A percentile compares a stretch with the other conserved stretches of the same genome.
Conservation (phyloP, 306 rosid genomes). For the Mimosa pudica region DNA sequence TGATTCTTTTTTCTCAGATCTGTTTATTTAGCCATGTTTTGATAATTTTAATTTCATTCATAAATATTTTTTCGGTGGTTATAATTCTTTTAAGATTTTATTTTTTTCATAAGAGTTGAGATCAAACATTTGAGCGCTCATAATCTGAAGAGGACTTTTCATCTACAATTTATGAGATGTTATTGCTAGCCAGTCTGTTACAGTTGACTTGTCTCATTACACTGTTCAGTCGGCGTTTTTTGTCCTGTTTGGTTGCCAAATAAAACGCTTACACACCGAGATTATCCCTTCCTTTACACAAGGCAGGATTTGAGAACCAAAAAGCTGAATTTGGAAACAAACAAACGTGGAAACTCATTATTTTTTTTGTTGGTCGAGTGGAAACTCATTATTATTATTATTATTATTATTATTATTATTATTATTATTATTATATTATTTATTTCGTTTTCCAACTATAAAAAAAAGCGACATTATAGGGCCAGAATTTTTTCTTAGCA, state of each 20-base stretch:
- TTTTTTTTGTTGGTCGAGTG: too few species aligned
- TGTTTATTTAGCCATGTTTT: background rate
- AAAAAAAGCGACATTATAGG: constrained; percentile 25
- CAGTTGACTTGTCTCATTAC: background rate
- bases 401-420: too few species aligned
- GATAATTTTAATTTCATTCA: background rate
- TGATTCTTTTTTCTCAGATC: constrained; percentile 36
- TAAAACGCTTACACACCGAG: background rate
- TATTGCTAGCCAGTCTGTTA: background rate
- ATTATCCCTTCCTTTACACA: constrained; percentile 8
- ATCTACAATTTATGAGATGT: constrained; percentile 2
- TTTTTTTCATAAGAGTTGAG: too few species aligned
- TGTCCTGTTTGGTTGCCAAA: constrained; percentile 37
- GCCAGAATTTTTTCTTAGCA: constrained; percentile 45
- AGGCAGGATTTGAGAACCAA: background rate
- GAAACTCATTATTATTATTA: too few species aligned
- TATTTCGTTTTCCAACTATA: background rate
- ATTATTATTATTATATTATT: too few species aligned
- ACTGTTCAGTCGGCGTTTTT: background rate
- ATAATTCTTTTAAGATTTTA: background rate
- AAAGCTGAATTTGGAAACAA: constrained; percentile 14
- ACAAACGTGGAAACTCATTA: background rate
- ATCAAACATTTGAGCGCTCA: background rate
- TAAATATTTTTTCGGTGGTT: background rate
- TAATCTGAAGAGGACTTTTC: background rate